Evolutionary conservation across 768 basidiomycete species (phyloP), one percentile per base, ranked within the genome.

Genomic region (Termitomyces sp.): DNA sequence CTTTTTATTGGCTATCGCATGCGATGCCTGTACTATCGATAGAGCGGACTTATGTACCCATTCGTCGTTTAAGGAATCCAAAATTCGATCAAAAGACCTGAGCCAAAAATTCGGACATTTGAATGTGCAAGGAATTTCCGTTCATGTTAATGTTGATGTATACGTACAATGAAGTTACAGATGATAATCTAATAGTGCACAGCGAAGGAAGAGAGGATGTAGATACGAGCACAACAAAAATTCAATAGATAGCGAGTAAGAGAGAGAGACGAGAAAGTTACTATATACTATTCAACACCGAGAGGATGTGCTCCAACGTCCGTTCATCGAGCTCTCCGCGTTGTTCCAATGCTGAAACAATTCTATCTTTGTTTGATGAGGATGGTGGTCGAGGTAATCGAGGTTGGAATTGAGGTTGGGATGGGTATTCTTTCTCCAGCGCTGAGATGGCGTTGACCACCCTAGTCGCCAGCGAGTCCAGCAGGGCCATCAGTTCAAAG

Each of bases 401-500:
- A 33, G 40, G 20, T 39, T 63, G 63, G 8, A 68, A 50, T 39
- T 60, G 54, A 20, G 44, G 16, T 40, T 40, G 54, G 54, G 35
- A 38, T 36, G 65, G 60, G 52, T 69, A 69, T 62, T 68, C 70
- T 55, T 70, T 65, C n/a, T 68, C 68, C 48, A 80, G 64, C 12
- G 77, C 69, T 39, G 75, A 70, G 32, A 86, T 73, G 2, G 90
- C 84, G 69, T 95, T 94, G 70, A 92, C 88, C 57, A 95, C 86
- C 46, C 95, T 81, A 8, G 84, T 75, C 35, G 89, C 79, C 55
- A 96, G 70, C 13, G 88, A 91, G 66, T 94, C 90, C 36, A 97
- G 78, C n/a, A 92, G 74, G 61, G 83, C 73, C 74, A 87, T 82
- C 56, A 95, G 74, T 61, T 96, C 91, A 18, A 80, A 73, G 65